Conservation (phyloP, 139 green algal species). For the Volvox africanus region DNA sequence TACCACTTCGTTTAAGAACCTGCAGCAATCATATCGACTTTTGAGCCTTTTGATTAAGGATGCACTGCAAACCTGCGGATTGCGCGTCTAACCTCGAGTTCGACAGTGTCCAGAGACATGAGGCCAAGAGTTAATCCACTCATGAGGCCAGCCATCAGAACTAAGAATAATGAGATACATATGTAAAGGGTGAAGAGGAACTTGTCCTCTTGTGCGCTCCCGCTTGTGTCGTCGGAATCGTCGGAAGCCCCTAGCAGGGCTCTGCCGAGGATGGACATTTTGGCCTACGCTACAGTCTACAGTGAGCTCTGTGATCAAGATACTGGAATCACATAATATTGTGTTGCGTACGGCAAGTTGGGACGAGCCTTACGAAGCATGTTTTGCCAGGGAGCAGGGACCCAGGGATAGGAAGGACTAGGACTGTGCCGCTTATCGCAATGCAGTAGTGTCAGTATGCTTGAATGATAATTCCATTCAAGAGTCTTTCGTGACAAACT, state of each 20-base stretch:
- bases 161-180: slow-evolving; percentile 46
- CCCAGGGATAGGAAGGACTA: too few species aligned
- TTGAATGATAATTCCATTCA: too few species aligned
- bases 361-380: too few species aligned
- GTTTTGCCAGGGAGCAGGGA: too few species aligned
- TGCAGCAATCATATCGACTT: slow-evolving; percentile 34
- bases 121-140: slow-evolving; percentile 83
- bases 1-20: slow-evolving; percentile 77
- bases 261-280: background rate
- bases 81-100: slow-evolving; percentile 72
- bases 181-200: slow-evolving; percentile 55
- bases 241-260: background rate
- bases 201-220: slow-evolving; percentile 1
- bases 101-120: slow-evolving; percentile 73
- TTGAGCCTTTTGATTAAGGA: too few species aligned
- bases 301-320: too few species aligned
- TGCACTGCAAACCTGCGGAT: background rate
- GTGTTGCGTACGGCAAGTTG: too few species aligned
- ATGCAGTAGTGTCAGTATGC: too few species aligned
- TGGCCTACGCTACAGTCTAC: background rate
- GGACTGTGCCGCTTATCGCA: too few species aligned
- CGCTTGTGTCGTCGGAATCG: background rate
- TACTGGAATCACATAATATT: too few species aligned
- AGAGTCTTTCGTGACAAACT: too few species aligned
- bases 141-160: slow-evolving; percentile 76